phyloP scores from a whole-genome alignment of 1,139 yeast species.

The Suhomyces coccinellae region DNA sequence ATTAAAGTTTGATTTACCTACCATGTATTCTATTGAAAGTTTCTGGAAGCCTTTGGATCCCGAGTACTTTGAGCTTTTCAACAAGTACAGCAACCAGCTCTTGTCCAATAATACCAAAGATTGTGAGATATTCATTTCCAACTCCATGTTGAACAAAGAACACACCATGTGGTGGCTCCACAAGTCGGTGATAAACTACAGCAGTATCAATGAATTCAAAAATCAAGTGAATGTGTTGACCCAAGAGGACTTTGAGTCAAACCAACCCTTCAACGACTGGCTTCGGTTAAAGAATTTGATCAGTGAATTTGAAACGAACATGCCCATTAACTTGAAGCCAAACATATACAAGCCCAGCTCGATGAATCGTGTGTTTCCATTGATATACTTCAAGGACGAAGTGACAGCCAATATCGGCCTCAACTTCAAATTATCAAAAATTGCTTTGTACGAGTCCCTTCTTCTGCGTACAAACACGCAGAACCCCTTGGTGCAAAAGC shows the following conservation, averaged over 20 bases:
- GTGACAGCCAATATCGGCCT: conserved; percentile 35
- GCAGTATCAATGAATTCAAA: conserved; percentile 33
- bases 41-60: conserved; percentile 38
- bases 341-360: conserved; percentile 30
- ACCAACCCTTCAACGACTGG: conserved; percentile 31
- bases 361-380: conserved; percentile 27
- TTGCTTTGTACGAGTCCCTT: conserved; percentile 34
- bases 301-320: conserved; percentile 30
- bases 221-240: conserved; percentile 29
- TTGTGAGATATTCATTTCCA: conserved; percentile 7
- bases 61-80: conserved; percentile 28
- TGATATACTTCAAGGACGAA: conserved; percentile 38
- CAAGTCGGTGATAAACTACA: conserved; percentile 30
- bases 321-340: conserved; percentile 36
- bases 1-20: conserved; percentile 32
- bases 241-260: conserved; percentile 23
- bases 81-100: conserved; percentile 10
- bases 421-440: conserved; percentile 33
- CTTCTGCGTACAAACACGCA: conserved; percentile 21
- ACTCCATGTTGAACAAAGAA: conserved; percentile 13
- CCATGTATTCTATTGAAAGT: conserved; percentile 31
- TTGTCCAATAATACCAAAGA: conserved; percentile 8
- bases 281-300: conserved; percentile 24
- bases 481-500: conserved; percentile 20
- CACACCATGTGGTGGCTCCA: conserved; percentile 40